A percentile compares a stretch with the other conserved stretches of the same genome.
phyloP scores from a whole-genome alignment of 192 early-diverging fungal species.

The Backusella luteola region DNA sequence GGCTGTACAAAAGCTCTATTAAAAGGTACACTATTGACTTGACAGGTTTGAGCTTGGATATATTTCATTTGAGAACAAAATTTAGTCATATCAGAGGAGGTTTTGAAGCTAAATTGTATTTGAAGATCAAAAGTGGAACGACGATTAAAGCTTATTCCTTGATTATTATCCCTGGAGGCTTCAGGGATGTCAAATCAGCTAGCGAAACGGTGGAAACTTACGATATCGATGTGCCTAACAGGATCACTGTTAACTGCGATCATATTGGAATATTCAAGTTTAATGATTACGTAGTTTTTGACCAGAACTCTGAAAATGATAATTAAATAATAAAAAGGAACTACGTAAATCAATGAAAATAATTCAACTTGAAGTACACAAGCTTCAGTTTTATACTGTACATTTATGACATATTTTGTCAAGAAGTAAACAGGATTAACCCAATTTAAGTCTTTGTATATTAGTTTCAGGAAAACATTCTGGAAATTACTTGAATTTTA shows the following conservation, averaged over 20 bases:
- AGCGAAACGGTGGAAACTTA: neutral
- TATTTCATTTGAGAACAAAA: neutral
- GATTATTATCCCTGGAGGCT: neutral
- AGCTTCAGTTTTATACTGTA: too few relatives aligned
- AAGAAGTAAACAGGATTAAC: too few relatives aligned
- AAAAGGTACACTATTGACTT: neutral
- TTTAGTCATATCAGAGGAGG: neutral
- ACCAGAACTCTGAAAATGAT: too few relatives aligned
- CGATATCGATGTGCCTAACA: neutral
- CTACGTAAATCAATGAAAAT: too few relatives aligned
- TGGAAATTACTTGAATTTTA: too few relatives aligned
- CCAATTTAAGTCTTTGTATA: too few relatives aligned
- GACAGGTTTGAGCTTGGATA: neutral
- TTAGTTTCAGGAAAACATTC: too few relatives aligned
- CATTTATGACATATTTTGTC: too few relatives aligned
- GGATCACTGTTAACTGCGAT: neutral
- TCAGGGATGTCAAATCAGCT: neutral
- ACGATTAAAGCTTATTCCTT: neutral
- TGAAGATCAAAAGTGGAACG: neutral
- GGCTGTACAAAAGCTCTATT: neutral
- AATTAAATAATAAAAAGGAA: too few relatives aligned
- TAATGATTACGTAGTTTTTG: neutral
- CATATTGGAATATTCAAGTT: neutral
- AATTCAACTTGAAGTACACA: too few relatives aligned
- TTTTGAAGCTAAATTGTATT: neutral